Percentiles rank a stretch among this genome's conserved stretches.
Conservation (phyloP, 768 basidiomycete species). For the Boletus sp. region DNA sequence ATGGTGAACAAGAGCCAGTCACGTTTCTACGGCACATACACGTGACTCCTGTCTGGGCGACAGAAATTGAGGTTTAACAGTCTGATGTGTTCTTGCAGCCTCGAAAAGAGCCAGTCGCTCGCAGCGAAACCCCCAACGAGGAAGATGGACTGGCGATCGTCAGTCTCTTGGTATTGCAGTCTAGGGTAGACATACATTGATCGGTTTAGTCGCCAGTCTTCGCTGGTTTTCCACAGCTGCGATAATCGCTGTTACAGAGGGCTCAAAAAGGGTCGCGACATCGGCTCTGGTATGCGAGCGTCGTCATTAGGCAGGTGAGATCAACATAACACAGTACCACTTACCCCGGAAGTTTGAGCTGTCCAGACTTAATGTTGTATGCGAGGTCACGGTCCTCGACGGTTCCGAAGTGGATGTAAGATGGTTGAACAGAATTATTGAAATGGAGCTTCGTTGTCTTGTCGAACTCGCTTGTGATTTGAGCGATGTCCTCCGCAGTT, state of each 20-base stretch:
- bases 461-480: constrained; percentile 46
- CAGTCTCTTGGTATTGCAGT: not conserved
- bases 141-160: constrained; percentile 32
- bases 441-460: constrained; percentile 48
- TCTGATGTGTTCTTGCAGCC: constrained; percentile 32
- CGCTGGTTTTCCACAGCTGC: constrained; percentile 26
- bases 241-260: constrained; percentile 22
- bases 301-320: not conserved
- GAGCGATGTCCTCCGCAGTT: constrained; percentile 37
- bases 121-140: constrained; percentile 47
- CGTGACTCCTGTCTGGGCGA: constrained; percentile 49
- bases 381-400: constrained; percentile 39
- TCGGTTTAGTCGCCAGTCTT: constrained; percentile 16
- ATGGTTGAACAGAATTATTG: constrained; percentile 35
- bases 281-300: constrained; percentile 20
- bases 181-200: constrained; percentile 20
- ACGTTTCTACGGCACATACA: constrained; percentile 34
- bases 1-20: not conserved
- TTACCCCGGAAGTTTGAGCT: constrained; percentile 43
- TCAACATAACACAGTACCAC: not conserved
- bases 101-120: constrained; percentile 42
- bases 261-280: constrained; percentile 32
- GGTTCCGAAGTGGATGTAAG: constrained; percentile 49
- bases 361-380: constrained; percentile 45
- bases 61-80: constrained; percentile 39